Evolutionary conservation across 768 basidiomycete genomes (phyloP).

Genomic region (Suillus cothurnatus): DNA sequence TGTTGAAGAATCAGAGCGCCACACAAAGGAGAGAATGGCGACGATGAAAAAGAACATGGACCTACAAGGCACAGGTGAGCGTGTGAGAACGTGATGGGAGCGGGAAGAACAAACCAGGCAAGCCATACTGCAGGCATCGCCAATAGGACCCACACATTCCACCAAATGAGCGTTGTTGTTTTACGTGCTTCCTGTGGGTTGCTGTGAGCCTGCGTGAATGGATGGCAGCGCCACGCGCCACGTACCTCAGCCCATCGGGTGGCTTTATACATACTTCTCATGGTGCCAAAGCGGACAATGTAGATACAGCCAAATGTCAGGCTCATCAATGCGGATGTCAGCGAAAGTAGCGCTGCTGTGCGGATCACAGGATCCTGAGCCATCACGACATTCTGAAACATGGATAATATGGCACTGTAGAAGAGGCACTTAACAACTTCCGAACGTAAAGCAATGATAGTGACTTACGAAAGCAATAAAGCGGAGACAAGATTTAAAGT

Average conservation of each 20-base stretch:
- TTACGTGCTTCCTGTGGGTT: constrained; percentile 55
- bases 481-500: constrained; percentile 76
- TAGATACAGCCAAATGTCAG: constrained; percentile 74
- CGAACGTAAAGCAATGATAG: background rate
- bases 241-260: constrained; percentile 71
- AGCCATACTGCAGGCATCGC: constrained; percentile 73
- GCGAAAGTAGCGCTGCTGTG: constrained; percentile 61
- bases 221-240: background rate
- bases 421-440: background rate
- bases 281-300: constrained; percentile 69
- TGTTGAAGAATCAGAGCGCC: constrained; percentile 56
- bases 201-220: background rate
- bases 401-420: constrained; percentile 64
- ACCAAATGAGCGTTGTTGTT: constrained; percentile 46
- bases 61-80: constrained; percentile 33
- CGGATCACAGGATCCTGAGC: constrained; percentile 63
- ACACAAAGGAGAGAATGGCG: constrained; percentile 66
- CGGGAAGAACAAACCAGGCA: constrained; percentile 49
- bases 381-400: constrained; percentile 59
- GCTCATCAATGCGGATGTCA: constrained; percentile 70
- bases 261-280: constrained; percentile 73
- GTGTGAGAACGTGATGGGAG: background rate
- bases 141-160: constrained; percentile 74
- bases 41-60: constrained; percentile 68
- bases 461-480: constrained; percentile 49